Conservation (phyloP, 768 basidiomycete species). For the Russula brevipes region DNA sequence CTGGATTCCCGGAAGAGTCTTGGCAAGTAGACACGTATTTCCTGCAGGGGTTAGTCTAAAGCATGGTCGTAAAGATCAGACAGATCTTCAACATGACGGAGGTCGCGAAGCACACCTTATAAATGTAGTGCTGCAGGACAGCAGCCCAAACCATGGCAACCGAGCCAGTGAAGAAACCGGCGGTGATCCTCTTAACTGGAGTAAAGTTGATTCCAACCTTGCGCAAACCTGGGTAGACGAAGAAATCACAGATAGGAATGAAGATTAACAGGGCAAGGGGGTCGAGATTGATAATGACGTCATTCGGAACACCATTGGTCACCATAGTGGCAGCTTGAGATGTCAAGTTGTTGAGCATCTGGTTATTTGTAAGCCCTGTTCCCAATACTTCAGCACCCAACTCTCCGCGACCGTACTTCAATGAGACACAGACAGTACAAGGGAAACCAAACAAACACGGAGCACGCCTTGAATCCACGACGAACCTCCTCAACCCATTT, state of each 20-base stretch:
- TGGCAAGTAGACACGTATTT: slow-evolving; percentile 49
- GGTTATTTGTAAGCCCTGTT: slow-evolving; percentile 72
- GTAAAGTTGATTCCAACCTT: slow-evolving; percentile 36
- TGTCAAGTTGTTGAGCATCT: slow-evolving; percentile 70
- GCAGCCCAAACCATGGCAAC: slow-evolving; percentile 41
- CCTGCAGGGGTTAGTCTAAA: slow-evolving; percentile 42
- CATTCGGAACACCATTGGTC: slow-evolving; percentile 67
- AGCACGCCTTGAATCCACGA: slow-evolving; percentile 69
- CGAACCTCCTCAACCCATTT: slow-evolving; percentile 72
- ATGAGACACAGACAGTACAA: slow-evolving; percentile 50
- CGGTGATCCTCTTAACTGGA: slow-evolving; percentile 36
- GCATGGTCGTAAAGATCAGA: not conserved
- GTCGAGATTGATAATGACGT: slow-evolving; percentile 72
- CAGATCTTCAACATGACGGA: not conserved
- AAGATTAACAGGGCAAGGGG: slow-evolving; percentile 71
- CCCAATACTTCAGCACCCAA: slow-evolving; percentile 5
- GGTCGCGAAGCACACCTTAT: slow-evolving; percentile 38
- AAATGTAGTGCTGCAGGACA: slow-evolving; percentile 69
- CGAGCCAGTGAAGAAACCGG: slow-evolving; percentile 36
- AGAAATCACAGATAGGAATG: slow-evolving; percentile 61
- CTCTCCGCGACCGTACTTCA: not conserved
- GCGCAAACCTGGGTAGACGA: slow-evolving; percentile 39
- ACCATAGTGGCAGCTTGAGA: slow-evolving; percentile 77
- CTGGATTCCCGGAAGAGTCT: slow-evolving; percentile 43
- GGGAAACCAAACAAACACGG: slow-evolving; percentile 55